Percentiles rank a stretch among this genome's conserved stretches.
These are phyloP conservation scores for Komagataella pseudopastoris DNA, from an alignment of 805 yeast genomes.

Conservation along the genomic window DNA sequence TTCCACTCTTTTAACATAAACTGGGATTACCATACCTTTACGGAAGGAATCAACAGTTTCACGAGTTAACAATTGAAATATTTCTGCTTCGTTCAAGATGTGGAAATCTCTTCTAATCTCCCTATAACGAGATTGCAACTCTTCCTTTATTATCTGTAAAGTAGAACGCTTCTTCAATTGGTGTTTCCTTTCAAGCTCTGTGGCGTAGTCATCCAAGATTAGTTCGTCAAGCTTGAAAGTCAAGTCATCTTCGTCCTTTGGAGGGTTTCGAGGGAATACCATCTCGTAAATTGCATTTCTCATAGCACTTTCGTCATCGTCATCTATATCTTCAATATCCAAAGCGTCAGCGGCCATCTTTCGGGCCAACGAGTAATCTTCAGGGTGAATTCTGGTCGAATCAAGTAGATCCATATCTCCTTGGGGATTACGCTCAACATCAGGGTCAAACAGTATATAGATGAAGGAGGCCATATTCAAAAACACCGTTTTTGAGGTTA, in stretches of 20 bases:
- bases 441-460: slow-evolving; percentile 47
- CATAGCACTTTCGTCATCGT: slow-evolving; percentile 38
- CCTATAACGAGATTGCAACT: slow-evolving; percentile 75
- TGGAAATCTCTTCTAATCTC: slow-evolving; percentile 73
- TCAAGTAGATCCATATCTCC: slow-evolving; percentile 74
- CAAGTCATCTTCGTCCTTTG: slow-evolving; percentile 56
- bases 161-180: slow-evolving; percentile 68
- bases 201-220: slow-evolving; percentile 83
- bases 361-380: slow-evolving; percentile 89
- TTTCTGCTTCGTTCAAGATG: slow-evolving; percentile 48
- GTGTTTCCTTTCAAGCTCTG: slow-evolving; percentile 64
- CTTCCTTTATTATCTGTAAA: slow-evolving; percentile 72
- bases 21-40: slow-evolving; percentile 64
- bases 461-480: slow-evolving; percentile 88
- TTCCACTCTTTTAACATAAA: slow-evolving; percentile 52
- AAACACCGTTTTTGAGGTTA: slow-evolving; percentile 70
- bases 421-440: slow-evolving; percentile 42
- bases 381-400: slow-evolving; percentile 95
- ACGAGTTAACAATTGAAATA: slow-evolving; percentile 83
- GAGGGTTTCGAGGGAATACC: slow-evolving; percentile 33
- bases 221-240: slow-evolving; percentile 71
- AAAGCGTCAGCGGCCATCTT: slow-evolving; percentile 98
- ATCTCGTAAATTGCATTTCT: slow-evolving; percentile 43
- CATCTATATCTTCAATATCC: slow-evolving; percentile 89
- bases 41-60: slow-evolving; percentile 61